A percentile compares a stretch with the other conserved stretches of the same genome.
Conservation (phyloP, 768 basidiomycete genomes). For the Lactarius tabidus region DNA sequence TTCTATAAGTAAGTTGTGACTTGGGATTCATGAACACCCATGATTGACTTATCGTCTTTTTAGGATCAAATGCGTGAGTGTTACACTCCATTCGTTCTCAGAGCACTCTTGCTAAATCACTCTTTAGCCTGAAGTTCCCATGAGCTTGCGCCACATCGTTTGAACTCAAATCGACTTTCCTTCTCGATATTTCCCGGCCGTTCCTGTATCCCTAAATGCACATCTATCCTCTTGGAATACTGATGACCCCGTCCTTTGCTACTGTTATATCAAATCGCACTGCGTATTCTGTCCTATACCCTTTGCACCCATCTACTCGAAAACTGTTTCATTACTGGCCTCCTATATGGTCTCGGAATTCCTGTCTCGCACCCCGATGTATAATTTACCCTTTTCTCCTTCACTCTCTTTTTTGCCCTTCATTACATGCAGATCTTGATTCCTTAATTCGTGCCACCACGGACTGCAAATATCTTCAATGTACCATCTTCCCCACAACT, state of each 20-base stretch:
- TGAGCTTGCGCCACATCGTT: slow-evolving; percentile 86
- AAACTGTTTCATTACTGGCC: slow-evolving; percentile 63
- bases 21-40: not conserved
- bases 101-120: slow-evolving; percentile 25
- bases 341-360: slow-evolving; percentile 39
- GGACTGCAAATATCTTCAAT: slow-evolving; percentile 55
- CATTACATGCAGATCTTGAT: slow-evolving; percentile 28
- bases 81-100: not conserved
- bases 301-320: slow-evolving; percentile 47
- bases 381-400: slow-evolving; percentile 44
- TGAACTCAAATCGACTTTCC: slow-evolving; percentile 43
- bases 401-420: slow-evolving; percentile 33
- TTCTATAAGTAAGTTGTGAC: slow-evolving; percentile 75
- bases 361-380: slow-evolving; percentile 54
- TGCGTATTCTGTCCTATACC: slow-evolving; percentile 64
- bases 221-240: slow-evolving; percentile 33
- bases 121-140: slow-evolving; percentile 81
- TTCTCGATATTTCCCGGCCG: slow-evolving; percentile 37
- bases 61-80: slow-evolving; percentile 74
- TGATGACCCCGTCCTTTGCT: slow-evolving; percentile 31
- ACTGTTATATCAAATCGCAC: slow-evolving; percentile 48
- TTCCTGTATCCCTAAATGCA: slow-evolving; percentile 82
- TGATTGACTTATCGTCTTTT: slow-evolving; percentile 10
- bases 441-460: slow-evolving; percentile 24
- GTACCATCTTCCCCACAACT: slow-evolving; percentile 93